Evolutionary conservation across 345 rosid genomes (phyloP), one percentile per base, ranked within the genome.

Genomic region (Brassica rapa): DNA sequence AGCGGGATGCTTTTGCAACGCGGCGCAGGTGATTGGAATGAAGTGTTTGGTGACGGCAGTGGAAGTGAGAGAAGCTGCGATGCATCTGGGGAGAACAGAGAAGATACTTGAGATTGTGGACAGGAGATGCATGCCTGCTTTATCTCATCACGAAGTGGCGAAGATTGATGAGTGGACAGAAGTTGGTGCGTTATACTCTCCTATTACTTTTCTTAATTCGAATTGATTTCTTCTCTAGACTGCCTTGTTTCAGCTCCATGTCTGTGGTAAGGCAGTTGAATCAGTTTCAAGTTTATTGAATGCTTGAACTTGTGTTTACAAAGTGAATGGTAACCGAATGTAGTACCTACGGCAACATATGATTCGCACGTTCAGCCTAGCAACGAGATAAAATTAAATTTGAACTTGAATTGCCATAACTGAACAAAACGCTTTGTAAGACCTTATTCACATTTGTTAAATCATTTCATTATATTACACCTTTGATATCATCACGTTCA

Each of bases 1-100:
- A 29, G 82, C 85, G 6, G 96, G 96, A 51, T 94, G 96, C 81
- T 91, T 94, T 74, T 86, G 91, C 27, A 92, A 92, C 84, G 63
- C 91, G 37, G 76, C 77, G 15, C 79, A 30, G 0, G 86, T 82
- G n/a, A 86, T 94, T 29, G 73, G 77, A 35, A 68, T 49, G 70
- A 89, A 84, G 89, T 90, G 92, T 86, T 79, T 82, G 71, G 73
- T 71, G 43, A 88, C 89, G 62, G 72, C 83, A 9, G 77, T 93
- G 14, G 91, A 85, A 83, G 90, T 86, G 14, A 72, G 89, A 71
- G 67, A 60, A 1, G 87, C 93, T 2, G 88, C 84, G 27, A 76
- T 74, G 83, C 85, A 91, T 71, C 83, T 93, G 0, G 96, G 97
- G 16, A 81, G 77, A 86, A 85, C 83, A 7, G 86, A 19, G 21